Percentiles rank a stretch among this genome's conserved stretches.
phyloP scores from a whole-genome alignment of 2,329 filamentous ascomycete genomes.

The Trichophyton rubrum region DNA sequence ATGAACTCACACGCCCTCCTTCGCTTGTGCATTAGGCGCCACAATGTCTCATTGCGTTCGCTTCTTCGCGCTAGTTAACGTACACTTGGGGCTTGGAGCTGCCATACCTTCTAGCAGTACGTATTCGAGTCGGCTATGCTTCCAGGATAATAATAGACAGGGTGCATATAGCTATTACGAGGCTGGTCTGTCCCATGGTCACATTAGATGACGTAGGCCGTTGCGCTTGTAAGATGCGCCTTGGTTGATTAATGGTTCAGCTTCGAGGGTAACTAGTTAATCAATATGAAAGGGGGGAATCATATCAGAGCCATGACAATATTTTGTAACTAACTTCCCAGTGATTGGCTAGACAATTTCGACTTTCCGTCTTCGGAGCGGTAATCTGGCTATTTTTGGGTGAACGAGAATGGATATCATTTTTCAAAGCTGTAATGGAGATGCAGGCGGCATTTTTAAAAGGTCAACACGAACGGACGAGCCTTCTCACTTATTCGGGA shows the following conservation, averaged over 20 bases:
- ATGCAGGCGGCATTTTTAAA: background rate
- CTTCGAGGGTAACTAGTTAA: background rate
- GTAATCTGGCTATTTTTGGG: background rate
- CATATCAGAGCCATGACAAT: background rate
- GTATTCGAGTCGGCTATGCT: background rate
- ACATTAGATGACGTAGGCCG: background rate
- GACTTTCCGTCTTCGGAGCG: background rate
- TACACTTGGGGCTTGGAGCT: background rate
- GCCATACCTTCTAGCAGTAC: no score
- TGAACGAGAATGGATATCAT: background rate
- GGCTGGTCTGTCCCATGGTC: background rate
- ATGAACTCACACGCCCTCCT: background rate
- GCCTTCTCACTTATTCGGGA: conserved; percentile 19
- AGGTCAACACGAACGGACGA: background rate
- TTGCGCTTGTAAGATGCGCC: background rate
- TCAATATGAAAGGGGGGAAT: background rate
- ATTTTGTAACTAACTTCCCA: background rate
- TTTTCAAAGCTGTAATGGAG: background rate
- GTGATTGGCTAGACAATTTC: background rate
- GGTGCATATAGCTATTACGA: background rate
- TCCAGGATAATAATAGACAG: background rate
- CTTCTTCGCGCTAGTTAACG: background rate
- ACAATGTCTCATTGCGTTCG: background rate
- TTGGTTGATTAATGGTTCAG: background rate
- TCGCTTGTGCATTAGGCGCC: background rate